These are phyloP conservation scores for Magnusiomyces fungicola DNA, from an alignment of 1,139 yeast genomes.

Conservation along the genomic window DNA sequence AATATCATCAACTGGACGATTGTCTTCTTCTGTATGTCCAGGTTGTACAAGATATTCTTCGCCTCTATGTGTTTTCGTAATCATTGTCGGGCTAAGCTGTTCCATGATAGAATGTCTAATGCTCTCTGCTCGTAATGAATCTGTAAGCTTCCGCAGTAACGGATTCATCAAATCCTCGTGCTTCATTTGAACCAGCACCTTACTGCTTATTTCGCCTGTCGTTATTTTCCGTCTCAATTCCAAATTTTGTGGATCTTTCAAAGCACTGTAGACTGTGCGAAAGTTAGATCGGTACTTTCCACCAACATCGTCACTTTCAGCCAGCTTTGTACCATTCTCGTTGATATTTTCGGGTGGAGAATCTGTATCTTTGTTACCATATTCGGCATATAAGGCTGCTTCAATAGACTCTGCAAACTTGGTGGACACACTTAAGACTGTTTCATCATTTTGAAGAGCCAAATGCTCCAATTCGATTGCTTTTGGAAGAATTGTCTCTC, in stretches of 20 bases:
- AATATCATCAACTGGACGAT: slow-evolving; percentile 9
- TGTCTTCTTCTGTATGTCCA: slow-evolving; percentile 12
- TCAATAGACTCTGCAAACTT: slow-evolving; percentile 38
- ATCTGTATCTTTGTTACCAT: slow-evolving; percentile 25
- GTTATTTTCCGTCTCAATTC: slow-evolving; percentile 43
- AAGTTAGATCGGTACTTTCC: slow-evolving; percentile 47
- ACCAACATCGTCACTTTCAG: slow-evolving; percentile 34
- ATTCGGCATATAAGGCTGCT: slow-evolving; percentile 34
- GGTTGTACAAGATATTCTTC: slow-evolving; percentile 47
- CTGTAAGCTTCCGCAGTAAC: slow-evolving; percentile 63
- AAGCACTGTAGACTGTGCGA: slow-evolving; percentile 47
- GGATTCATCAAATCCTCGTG: slow-evolving; percentile 65
- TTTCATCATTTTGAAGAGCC: slow-evolving; percentile 34
- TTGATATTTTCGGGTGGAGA: slow-evolving; percentile 11
- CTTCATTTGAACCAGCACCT: slow-evolving; percentile 49
- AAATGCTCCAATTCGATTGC: slow-evolving; percentile 30
- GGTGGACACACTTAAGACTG: slow-evolving; percentile 35
- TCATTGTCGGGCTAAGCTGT: slow-evolving; percentile 48
- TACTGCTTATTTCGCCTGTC: slow-evolving; percentile 41
- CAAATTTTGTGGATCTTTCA: slow-evolving; percentile 45
- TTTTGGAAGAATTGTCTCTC: slow-evolving; percentile 39
- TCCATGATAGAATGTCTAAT: slow-evolving; percentile 58
- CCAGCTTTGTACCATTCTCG: slow-evolving; percentile 1
- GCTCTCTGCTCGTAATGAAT: slow-evolving; percentile 61
- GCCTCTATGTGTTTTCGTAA: slow-evolving; percentile 78